Conservation (phyloP, 352 stramenopile species). For the Pythium phragmitis region DNA sequence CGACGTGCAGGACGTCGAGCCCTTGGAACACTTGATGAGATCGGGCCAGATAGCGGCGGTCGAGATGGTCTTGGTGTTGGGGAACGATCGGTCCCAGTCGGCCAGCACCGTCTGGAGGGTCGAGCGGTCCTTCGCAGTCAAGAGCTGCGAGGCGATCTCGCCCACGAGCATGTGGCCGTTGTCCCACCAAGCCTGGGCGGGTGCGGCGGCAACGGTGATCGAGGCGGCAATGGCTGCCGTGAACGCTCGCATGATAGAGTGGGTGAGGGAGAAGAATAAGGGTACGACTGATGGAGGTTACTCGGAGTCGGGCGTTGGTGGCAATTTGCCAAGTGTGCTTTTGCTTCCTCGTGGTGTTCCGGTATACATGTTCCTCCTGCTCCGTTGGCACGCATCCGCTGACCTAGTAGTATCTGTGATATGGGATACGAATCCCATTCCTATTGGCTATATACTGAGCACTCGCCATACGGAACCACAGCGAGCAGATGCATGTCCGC, state of each 20-base stretch:
- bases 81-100: constrained; percentile 30
- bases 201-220: constrained; percentile 4
- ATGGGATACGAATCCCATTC: too few species aligned
- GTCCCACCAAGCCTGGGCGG: constrained; percentile 34
- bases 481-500: not conserved
- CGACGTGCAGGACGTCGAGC: constrained; percentile 15
- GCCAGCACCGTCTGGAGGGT: constrained; percentile 29
- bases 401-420: too few species aligned
- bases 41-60: constrained; percentile 39
- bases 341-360: too few species aligned
- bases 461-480: not conserved
- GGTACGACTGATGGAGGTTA: not conserved
- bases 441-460: not conserved
- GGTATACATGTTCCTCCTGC: too few species aligned
- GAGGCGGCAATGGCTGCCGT: constrained; percentile 7
- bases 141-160: constrained; percentile 33
- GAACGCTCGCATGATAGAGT: constrained; percentile 12
- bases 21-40: constrained; percentile 31
- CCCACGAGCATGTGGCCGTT: constrained; percentile 37
- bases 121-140: constrained; percentile 24
- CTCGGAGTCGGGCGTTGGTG: too few species aligned
- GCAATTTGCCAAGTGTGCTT: too few species aligned
- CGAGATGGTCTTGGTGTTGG: constrained; percentile 30
- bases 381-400: not conserved
- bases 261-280: too few species aligned